Base-by-base conservation (phyloP, 2,329 filamentous ascomycete genomes). In the Phaeosphaeria sp. region DNA sequence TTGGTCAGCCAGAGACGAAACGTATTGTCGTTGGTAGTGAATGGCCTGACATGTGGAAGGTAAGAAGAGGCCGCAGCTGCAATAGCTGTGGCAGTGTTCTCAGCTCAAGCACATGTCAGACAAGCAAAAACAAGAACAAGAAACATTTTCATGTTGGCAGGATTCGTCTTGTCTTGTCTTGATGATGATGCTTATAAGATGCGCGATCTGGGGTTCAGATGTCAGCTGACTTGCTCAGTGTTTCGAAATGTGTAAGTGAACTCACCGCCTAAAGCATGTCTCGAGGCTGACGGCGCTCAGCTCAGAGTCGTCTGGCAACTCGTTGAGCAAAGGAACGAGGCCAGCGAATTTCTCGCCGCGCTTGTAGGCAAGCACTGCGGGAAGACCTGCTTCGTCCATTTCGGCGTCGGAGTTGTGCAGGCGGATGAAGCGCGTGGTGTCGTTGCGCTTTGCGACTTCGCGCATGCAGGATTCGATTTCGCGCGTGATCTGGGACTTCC, bases 381-480 rank as follows among this genome's bases (percentile, higher is more conserved):
- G 95, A 1, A 97, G 90, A 46, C 90, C 89, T 30, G 93, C 90
- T 57, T 90, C 87, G 75, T 97, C 92, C 83, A 98, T 97, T 76
- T 98, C 93, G 39, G 97, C 96, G 57, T 97, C 93, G 61, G 91
- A 89, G 74, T 92, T 92, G 78, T 96, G 89, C 48, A 98, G 86
- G 80, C 94, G 96, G 80, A 98, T 86, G 73, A 99, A 98, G 72
- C 91, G 92, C 33, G 91, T 86, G 10, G 87, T 85, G 21, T 87
- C 83, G 72, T 97, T 83, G 59, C 85, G 82, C 60, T 84, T 82
- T 43, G 96, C 92, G 25, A 98, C 83, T 1, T 90, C 89, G 52
- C 84, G 80, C 67, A 99, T 83, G 51, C 90, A 93, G 42, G 88
- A 84, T 75, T 97, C 92, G 59, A 97, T 89, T 56, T 92, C 85